Evolutionary conservation across 257 asterid genomes (phyloP).

Genomic region (Asclepias syriaca): DNA sequence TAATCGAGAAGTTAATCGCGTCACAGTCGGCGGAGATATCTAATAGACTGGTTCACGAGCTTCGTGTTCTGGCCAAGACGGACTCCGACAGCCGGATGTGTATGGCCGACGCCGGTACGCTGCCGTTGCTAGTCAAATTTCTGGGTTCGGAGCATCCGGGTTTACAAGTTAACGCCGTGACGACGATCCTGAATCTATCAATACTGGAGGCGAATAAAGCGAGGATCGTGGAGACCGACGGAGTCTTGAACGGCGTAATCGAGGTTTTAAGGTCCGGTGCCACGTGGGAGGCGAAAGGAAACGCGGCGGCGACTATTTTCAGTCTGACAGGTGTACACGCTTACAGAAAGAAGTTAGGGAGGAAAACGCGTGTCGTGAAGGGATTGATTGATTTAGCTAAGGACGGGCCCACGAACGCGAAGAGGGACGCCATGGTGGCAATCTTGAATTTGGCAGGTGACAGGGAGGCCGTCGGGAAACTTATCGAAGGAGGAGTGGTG

Average conservation of each 20-base stretch:
- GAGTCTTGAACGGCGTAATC: conserved; percentile 57
- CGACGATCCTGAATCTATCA: conserved; percentile 75
- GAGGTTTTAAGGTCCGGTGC: conserved; percentile 77
- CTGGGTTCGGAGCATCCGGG: conserved; percentile 58
- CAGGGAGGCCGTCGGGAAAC: conserved; percentile 58
- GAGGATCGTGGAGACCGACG: conserved; percentile 74
- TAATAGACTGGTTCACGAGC: conserved; percentile 73
- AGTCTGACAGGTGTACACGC: conserved; percentile 63
- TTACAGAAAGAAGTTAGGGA: conserved; percentile 49
- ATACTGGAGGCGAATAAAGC: conserved; percentile 72
- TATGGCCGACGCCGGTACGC: conserved; percentile 77
- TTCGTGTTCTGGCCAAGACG: conserved; percentile 66
- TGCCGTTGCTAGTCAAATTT: conserved; percentile 53
- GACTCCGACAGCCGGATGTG: conserved; percentile 72
- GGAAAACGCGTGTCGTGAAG: conserved; percentile 53
- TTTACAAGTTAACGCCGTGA: conserved; percentile 75
- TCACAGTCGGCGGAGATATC: conserved; percentile 41
- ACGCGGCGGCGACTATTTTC: conserved; percentile 82
- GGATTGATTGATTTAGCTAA: conserved; percentile 61
- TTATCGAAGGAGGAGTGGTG: conserved; percentile 73
- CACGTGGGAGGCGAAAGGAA: conserved; percentile 90
- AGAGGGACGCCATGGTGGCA: conserved; percentile 77
- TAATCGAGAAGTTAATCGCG: conserved; percentile 50
- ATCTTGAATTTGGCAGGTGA: conserved; percentile 72
- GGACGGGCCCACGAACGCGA: conserved; percentile 50